Percentiles rank a stretch among this genome's conserved stretches.
Conservation (phyloP, 805 yeast species). For the Pichia paraexigua region DNA sequence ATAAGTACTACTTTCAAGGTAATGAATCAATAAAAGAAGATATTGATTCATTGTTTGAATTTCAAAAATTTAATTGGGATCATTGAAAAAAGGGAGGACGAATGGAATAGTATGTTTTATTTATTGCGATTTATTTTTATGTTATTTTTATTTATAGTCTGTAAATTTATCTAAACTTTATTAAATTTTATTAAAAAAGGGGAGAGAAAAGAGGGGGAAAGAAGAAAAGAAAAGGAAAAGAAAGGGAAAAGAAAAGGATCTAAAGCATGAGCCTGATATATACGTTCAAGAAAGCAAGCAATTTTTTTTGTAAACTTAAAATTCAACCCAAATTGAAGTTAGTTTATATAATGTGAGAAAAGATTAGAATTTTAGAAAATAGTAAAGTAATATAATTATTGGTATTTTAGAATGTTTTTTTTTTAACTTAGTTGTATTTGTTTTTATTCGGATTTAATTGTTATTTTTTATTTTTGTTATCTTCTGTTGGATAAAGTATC, state of each 20-base stretch:
- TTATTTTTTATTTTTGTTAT: background rate
- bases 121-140: background rate
- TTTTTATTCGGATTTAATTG: background rate
- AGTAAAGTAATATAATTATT: background rate
- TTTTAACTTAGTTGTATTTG: background rate
- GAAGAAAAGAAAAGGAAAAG: background rate
- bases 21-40: constrained; percentile 8
- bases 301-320: background rate
- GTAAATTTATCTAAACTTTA: no score
- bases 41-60: constrained; percentile 2
- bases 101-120: no score
- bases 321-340: background rate
- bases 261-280: background rate
- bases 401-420: background rate
- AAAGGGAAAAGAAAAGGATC: background rate
- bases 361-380: background rate
- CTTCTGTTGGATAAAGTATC: constrained; percentile 15
- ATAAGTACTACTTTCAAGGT: constrained; percentile 18
- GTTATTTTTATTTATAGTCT: no score
- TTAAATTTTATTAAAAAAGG: no score
- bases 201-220: no score
- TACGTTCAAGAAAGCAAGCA: background rate
- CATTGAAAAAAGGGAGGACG: no score
- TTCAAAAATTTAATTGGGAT: constrained; percentile 5
- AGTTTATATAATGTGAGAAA: background rate